Percentiles rank a stretch among this genome's conserved stretches.
phyloP scores from a whole-genome alignment of 2,329 filamentous ascomycete genomes.

The Aspergillus puulaauensis region DNA sequence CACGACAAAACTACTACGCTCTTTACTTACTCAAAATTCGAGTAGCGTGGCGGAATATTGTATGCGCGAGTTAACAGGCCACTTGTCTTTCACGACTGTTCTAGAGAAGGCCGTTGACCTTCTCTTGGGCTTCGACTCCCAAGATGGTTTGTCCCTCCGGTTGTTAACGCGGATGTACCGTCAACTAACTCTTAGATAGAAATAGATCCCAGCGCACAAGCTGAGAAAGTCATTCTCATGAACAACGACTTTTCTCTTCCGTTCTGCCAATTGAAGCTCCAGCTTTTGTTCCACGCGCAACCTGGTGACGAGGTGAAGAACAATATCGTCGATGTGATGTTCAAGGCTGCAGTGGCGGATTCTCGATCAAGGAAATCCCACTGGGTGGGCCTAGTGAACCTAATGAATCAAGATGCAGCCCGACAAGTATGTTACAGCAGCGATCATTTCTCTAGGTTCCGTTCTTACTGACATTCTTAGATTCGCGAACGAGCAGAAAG shows the following conservation, averaged over 20 bases:
- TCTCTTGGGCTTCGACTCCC: slow-evolving; percentile 29
- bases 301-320: slow-evolving; percentile 27
- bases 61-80: slow-evolving; percentile 28
- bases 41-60: slow-evolving; percentile 27
- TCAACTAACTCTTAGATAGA: slow-evolving; percentile 13
- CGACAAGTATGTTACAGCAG: slow-evolving; percentile 29
- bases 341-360: slow-evolving; percentile 39
- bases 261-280: slow-evolving; percentile 43
- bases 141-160: slow-evolving; percentile 15
- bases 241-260: slow-evolving; percentile 45
- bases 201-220: slow-evolving; percentile 24
- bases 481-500: slow-evolving; percentile 43
- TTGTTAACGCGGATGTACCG: not conserved
- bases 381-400: slow-evolving; percentile 40
- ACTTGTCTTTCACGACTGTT: slow-evolving; percentile 25
- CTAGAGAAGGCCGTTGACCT: slow-evolving; percentile 33
- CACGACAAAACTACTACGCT: slow-evolving; percentile 31
- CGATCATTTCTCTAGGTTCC: not conserved
- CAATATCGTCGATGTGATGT: slow-evolving; percentile 40
- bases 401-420: slow-evolving; percentile 39
- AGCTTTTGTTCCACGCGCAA: slow-evolving; percentile 38
- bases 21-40: slow-evolving; percentile 36
- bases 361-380: slow-evolving; percentile 33
- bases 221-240: slow-evolving; percentile 35
- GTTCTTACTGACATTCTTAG: slow-evolving; percentile 24